Evolutionary conservation across 805 yeast genomes (phyloP), one percentile per base, ranked within the genome.

Genomic region (Metschnikowia baotianmanensis): DNA sequence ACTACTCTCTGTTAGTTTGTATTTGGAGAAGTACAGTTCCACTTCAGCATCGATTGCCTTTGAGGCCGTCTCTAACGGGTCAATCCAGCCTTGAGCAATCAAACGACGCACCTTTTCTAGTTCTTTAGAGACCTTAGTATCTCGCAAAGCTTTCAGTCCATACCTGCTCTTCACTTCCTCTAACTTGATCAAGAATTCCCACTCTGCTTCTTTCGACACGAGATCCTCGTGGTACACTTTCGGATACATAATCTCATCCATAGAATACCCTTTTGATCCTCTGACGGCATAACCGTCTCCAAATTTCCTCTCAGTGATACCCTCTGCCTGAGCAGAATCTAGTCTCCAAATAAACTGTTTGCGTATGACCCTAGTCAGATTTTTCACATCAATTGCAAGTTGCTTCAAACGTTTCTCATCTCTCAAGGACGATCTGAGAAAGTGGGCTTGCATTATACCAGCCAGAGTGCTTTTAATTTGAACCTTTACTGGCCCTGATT

Each of bases 401-500:
- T 50, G 43, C 38, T 50, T 54, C 52, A 59, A 46, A n/a, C 44
- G 42, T 18, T 42, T 24, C 6, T n/a, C 27, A 21, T 52, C 50
- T 19, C 45, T 47, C 7, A 29, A 9, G 2, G 73, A 72, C 18
- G 55, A 37, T 32, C 49, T 44, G 13, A 67, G 28, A 43, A 45
- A 65, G 5, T 65, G 63, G 5, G 65, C 55, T 2, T 54, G 51
- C 34, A 57, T 46, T 3, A 61, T 50, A 0, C 71, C 73, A 1
- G 73, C 62, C 35, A 50, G 48, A 6, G 66, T 62, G n/a, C 42
- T 30, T 10, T 53, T 40, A 9, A 67, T 51, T 31, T 57, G 58
- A 5, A 67, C 70, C 32, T 56, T 51, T 23, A 35, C 57, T 2
- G 75, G 74, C 5, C 75, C 75, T 37, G 59, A 61, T 12, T 55